phyloP scores from a whole-genome alignment of 306 rosid genomes.

The Fragaria nilgerrensis region DNA sequence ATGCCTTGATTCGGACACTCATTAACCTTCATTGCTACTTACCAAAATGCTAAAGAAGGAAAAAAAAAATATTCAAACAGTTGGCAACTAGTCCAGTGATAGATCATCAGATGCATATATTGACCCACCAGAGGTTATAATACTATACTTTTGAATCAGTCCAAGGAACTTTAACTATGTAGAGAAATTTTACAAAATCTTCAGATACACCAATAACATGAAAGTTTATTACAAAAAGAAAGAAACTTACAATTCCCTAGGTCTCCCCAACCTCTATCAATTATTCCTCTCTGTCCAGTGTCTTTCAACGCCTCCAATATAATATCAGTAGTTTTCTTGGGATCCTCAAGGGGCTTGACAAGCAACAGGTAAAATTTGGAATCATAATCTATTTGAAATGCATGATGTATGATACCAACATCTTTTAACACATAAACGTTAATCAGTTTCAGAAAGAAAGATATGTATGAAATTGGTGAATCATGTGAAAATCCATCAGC shows the following conservation, averaged over 20 bases:
- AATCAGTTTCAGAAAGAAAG: background rate
- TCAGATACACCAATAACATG: background rate
- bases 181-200: slow-evolving; percentile 1
- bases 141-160: background rate
- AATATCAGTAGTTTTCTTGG: slow-evolving; percentile 56
- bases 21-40: background rate
- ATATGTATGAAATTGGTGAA: background rate
- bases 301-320: slow-evolving; percentile 80
- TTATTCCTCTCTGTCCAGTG: slow-evolving; percentile 83
- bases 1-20: background rate
- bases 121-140: background rate
- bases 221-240: background rate
- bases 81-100: background rate
- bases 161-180: background rate
- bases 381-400: slow-evolving; percentile 12
- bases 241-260: slow-evolving; percentile 71
- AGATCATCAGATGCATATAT: background rate
- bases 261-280: slow-evolving; percentile 95
- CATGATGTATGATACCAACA: slow-evolving; percentile 7
- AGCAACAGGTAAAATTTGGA: slow-evolving; percentile 18
- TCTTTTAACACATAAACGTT: background rate
- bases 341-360: slow-evolving; percentile 85
- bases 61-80: background rate
- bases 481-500: background rate
- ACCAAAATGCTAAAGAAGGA: background rate